These are phyloP conservation scores for Metschnikowia similis DNA, from an alignment of 805 yeast species.

Conservation along the genomic window DNA sequence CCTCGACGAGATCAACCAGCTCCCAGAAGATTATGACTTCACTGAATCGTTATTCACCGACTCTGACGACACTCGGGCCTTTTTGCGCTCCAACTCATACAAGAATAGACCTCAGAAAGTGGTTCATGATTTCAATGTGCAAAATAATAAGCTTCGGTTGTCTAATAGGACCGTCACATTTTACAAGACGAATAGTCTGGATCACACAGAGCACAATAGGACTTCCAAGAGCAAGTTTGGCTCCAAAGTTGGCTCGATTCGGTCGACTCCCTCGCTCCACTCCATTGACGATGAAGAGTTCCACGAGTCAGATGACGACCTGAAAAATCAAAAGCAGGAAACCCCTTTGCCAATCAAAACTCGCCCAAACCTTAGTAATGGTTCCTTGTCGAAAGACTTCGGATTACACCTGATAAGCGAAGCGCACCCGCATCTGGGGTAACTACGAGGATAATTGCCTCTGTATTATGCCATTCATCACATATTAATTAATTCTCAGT, in stretches of 20 bases:
- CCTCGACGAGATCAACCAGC: conserved; percentile 32
- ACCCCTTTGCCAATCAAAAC: not conserved
- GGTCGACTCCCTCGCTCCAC: conserved; percentile 26
- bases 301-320: conserved; percentile 18
- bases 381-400: conserved; percentile 1
- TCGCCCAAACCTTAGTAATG: not conserved
- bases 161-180: conserved; percentile 40
- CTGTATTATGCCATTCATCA: not conserved
- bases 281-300: conserved; percentile 23
- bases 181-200: conserved; percentile 25
- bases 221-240: conserved; percentile 15
- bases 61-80: conserved; percentile 6
- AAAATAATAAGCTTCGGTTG: conserved; percentile 34
- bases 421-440: conserved; percentile 10
- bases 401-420: conserved; percentile 23
- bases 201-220: conserved; percentile 11
- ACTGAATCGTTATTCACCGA: conserved; percentile 19
- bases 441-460: not conserved
- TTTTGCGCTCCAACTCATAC: conserved; percentile 36
- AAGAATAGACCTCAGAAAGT: conserved; percentile 33
- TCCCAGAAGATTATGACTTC: conserved; percentile 39
- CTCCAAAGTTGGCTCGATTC: conserved; percentile 27
- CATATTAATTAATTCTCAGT: not conserved
- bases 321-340: conserved; percentile 5
- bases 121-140: conserved; percentile 20